Evolutionary conservation across 2,329 filamentous ascomycete genomes (phyloP), one percentile per base, ranked within the genome.

Genomic region (Talaromyces sp.): DNA sequence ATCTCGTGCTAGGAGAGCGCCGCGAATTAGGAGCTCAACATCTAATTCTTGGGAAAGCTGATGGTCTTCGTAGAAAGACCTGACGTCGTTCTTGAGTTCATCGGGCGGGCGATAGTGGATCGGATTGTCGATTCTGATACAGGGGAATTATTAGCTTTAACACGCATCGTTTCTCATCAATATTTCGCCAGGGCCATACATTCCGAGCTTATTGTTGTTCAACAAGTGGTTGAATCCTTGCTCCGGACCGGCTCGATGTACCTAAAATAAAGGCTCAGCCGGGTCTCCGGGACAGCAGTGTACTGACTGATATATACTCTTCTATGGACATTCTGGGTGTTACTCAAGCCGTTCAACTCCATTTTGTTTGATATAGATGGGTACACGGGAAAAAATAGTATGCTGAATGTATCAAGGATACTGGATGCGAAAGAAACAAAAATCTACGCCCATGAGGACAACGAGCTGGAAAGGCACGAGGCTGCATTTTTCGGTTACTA

Each of bases 81-180:
- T 44, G 14, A 65, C 63, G 23, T 65, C 63, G 40, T 53, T n/a
- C 31, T 40, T n/a, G 12, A 65, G 47, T 28, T 65, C 56, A 14
- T 61, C 55, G 12, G 56, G 59, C 12, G 60, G 27, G 16, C 59
- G 54, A 54, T 65, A 63, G 36, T 52, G 14, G 33, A 63, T 55
- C 5, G 63, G 61, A 42, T 65, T 63, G 23, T 65, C 63, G 33
- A 65, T 57, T 44, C 61, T 65, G 18, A 47, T 6, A 16, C 18
- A 1, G 30, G 33, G 8, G 7, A 5, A 9, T 28, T 2, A 51
- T 51, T 1, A 27, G 53, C 28, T 33, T 30, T 10, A 12, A 30
- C 31, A 3, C 23, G n/a, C 28, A 42, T 40, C 9, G 18, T 53
- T 42, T 12, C 8, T 9, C 7, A 4, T n/a, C 1, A 14, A 12